phyloP scores from a whole-genome alignment of 352 stramenopile species.

The Globisporangium solare region DNA sequence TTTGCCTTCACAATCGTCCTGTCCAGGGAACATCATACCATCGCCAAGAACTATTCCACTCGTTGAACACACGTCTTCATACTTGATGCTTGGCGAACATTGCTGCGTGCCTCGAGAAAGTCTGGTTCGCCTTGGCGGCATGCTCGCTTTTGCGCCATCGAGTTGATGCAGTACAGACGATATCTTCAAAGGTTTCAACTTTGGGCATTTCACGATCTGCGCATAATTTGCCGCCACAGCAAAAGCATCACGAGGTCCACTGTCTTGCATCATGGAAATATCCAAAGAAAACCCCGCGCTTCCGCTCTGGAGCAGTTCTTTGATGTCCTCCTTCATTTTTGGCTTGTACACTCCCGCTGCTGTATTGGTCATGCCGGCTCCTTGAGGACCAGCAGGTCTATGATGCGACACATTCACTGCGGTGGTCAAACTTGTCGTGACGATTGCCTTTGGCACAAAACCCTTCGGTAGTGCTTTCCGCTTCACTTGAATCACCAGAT shows the following conservation, averaged over 20 bases:
- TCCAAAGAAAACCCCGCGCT: conserved; percentile 33
- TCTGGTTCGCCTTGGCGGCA: neutral
- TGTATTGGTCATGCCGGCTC: too few relatives aligned
- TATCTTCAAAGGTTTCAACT: conserved; percentile 44
- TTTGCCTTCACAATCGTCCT: conserved; percentile 51
- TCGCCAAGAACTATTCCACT: neutral
- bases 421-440: conserved; percentile 8
- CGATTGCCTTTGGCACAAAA: conserved; percentile 16
- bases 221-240: conserved; percentile 10
- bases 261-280: conserved; percentile 23
- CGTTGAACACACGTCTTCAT: too few relatives aligned
- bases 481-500: conserved; percentile 19
- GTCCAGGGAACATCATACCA: conserved; percentile 4
- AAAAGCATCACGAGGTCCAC: conserved; percentile 12
- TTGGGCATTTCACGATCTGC: conserved; percentile 30
- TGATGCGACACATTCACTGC: conserved; percentile 18
- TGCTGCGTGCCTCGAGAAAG: neutral
- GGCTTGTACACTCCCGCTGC: conserved; percentile 17
- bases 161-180: conserved; percentile 36
- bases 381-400: too few relatives aligned
- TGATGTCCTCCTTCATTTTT: conserved; percentile 36
- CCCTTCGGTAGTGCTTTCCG: conserved; percentile 28
- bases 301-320: conserved; percentile 23
- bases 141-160: conserved; percentile 25
- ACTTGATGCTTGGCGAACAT: neutral